Conservation (phyloP, 106 monocot genomes). For the Iris macrosiphon region DNA sequence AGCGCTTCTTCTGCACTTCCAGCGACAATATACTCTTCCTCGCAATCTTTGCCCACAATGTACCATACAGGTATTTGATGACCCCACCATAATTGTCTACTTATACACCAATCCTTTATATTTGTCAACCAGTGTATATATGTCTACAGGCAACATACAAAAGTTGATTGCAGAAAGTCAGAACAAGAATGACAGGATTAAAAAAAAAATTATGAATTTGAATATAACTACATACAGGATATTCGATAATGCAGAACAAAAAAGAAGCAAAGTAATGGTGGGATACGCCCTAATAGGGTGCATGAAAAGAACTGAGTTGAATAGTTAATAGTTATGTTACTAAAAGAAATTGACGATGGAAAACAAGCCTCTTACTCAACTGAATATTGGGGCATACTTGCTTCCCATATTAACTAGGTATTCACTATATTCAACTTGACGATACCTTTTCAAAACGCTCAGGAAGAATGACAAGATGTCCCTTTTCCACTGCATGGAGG, state of each 20-base stretch:
- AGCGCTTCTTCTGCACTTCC: conserved; percentile 71
- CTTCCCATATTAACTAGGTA: no score
- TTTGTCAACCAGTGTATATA: conserved; percentile 97
- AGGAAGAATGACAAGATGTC: conserved; percentile 79
- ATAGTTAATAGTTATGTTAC: no score
- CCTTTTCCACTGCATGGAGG: conserved; percentile 72
- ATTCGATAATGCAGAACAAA: no score
- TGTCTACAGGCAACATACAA: conserved; percentile 38
- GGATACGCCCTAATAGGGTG: no score
- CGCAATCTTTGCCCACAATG: conserved; percentile 73
- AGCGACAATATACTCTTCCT: conserved; percentile 93
- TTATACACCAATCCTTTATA: conserved; percentile 99
- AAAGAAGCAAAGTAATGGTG: no score
- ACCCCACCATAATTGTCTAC: conserved; percentile 99
- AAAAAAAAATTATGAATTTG: neutral
- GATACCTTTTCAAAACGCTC: conserved; percentile 95
- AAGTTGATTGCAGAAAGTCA: neutral
- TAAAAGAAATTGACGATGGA: no score
- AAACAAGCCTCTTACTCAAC: no score
- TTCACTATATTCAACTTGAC: no score
- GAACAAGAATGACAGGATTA: neutral
- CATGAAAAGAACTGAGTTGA: no score
- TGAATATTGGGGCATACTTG: no score
- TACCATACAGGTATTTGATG: conserved; percentile 99
- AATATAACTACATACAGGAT: neutral